These are phyloP conservation scores for Trifolium repens DNA, from an alignment of 306 rosid species.

Conservation along the genomic window DNA sequence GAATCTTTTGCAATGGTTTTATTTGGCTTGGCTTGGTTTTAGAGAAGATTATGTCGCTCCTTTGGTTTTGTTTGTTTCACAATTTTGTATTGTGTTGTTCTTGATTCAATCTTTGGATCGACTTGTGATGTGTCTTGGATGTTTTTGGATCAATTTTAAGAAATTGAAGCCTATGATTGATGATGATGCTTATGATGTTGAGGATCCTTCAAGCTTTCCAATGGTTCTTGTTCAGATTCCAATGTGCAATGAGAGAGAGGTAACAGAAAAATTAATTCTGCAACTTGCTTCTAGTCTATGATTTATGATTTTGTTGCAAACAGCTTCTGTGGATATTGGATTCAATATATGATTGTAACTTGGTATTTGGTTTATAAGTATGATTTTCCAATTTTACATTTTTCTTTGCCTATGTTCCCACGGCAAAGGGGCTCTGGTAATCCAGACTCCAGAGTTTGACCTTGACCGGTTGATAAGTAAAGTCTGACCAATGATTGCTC, in stretches of 20 bases:
- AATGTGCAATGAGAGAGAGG: constrained; percentile 99
- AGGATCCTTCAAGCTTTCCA: constrained; percentile 74
- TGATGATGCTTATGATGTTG: constrained; percentile 61
- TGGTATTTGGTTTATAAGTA: constrained; percentile 8
- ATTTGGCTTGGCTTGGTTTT: constrained; percentile 78
- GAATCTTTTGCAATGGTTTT: constrained; percentile 70
- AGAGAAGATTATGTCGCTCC: constrained; percentile 87
- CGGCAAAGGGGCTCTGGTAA: background rate
- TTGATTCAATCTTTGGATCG: constrained; percentile 93
- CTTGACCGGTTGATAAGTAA: background rate
- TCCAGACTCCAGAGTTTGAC: background rate
- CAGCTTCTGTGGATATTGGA: background rate
- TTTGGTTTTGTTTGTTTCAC: constrained; percentile 63
- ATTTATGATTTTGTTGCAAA: constrained; percentile 1
- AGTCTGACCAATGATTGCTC: background rate
- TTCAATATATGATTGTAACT: background rate
- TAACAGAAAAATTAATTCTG: constrained; percentile 34
- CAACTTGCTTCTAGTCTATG: constrained; percentile 26
- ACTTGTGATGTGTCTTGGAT: constrained; percentile 83
- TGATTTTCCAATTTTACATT: constrained; percentile 16
- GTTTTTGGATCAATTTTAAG: constrained; percentile 94
- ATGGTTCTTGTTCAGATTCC: constrained; percentile 98
- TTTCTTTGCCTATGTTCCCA: background rate
- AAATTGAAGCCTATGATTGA: constrained; percentile 71
- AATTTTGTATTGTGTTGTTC: constrained; percentile 82